These are phyloP conservation scores for Oryza brachyantha DNA, from an alignment of 176 grass and related monocot genomes.

Conservation along the genomic window DNA sequence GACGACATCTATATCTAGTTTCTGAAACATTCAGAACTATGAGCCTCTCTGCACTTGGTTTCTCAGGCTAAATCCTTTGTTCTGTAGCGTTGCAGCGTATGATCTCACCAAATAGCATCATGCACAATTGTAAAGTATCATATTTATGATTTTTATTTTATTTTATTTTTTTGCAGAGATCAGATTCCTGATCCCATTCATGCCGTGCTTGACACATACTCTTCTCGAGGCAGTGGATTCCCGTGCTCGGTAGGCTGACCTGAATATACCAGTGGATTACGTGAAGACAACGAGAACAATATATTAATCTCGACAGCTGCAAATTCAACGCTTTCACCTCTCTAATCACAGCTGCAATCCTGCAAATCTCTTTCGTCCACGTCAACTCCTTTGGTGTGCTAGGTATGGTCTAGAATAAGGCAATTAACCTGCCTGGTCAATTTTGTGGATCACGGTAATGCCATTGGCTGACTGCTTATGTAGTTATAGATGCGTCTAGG, in stretches of 20 bases:
- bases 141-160: not conserved
- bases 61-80: conserved; percentile 9
- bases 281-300: not conserved
- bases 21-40: not conserved
- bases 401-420: not conserved
- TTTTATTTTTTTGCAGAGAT: not conserved
- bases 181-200: not conserved
- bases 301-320: not conserved
- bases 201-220: not conserved
- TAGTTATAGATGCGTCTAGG: not conserved
- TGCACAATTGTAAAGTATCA: not conserved
- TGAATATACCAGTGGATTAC: not conserved
- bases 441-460: not conserved
- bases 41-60: conserved; percentile 6
- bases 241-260: not conserved
- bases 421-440: not conserved
- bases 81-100: not conserved
- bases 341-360: not conserved
- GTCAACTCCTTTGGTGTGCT: not conserved
- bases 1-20: not conserved
- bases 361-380: not conserved
- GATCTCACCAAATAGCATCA: not conserved
- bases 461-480: not conserved
- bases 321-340: not conserved
- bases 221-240: not conserved